Evolutionary conservation across 257 asterid genomes (phyloP).

Genomic region (Apocynum venetum): DNA sequence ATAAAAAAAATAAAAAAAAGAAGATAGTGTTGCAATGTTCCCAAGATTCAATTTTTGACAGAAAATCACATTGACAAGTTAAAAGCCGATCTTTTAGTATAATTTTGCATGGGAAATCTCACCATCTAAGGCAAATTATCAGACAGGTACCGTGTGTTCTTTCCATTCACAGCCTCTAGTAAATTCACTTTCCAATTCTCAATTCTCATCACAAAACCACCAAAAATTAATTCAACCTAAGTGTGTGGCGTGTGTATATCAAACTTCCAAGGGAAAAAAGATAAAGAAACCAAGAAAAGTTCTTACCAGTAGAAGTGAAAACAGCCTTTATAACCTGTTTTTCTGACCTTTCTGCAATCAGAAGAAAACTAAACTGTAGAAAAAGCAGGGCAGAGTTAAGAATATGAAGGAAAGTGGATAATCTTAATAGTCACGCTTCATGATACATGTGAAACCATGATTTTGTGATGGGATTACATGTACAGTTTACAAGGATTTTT

Average conservation of each 20-base stretch:
- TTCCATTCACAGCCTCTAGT: neutral
- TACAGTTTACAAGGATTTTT: no score
- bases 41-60: neutral
- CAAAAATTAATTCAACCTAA: neutral
- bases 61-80: neutral
- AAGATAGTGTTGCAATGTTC: neutral
- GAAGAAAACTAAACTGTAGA: neutral
- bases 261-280: neutral
- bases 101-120: neutral
- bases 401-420: neutral
- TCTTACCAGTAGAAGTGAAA: neutral
- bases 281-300: neutral
- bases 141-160: neutral
- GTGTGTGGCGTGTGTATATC: no score
- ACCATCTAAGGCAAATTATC: neutral
- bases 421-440: neutral
- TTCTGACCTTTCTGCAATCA: neutral
- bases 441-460: slow-evolving; percentile 3
- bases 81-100: neutral
- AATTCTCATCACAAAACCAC: neutral
- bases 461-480: no score
- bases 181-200: neutral
- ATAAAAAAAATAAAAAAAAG: neutral
- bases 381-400: neutral
- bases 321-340: neutral